Evolutionary conservation across 1,284 basidiomycete species (phyloP).

Genomic region (Ustilago cynodontis): DNA sequence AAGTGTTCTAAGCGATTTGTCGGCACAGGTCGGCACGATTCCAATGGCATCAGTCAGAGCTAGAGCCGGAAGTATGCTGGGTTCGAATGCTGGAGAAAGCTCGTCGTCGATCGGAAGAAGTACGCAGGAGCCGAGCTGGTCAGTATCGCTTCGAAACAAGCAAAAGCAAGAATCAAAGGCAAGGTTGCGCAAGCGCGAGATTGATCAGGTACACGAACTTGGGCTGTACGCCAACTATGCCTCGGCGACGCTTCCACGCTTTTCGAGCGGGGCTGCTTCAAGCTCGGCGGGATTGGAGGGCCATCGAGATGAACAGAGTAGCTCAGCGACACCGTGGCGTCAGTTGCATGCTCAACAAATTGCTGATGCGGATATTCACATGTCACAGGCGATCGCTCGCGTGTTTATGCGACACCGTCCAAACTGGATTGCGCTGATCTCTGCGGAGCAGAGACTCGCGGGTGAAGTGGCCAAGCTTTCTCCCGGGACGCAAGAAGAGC

Average conservation of each 20-base stretch:
- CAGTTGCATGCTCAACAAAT: conserved; percentile 11
- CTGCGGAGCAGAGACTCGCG: conserved; percentile 36
- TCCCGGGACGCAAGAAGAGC: conserved; percentile 5
- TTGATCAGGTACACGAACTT: conserved; percentile 42
- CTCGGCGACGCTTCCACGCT: background rate
- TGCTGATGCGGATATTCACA: conserved; percentile 17
- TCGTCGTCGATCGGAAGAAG: conserved; percentile 11
- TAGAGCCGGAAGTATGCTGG: background rate
- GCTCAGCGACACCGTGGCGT: conserved; percentile 8
- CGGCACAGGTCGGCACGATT: conserved; percentile 25
- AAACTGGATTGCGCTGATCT: conserved; percentile 37
- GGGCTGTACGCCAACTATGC: conserved; percentile 31
- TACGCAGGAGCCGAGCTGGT: conserved; percentile 23
- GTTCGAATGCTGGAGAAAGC: background rate
- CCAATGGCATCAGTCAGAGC: conserved; percentile 2
- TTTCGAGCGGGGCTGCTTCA: background rate
- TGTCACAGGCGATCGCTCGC: conserved; percentile 23
- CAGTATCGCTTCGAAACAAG: conserved; percentile 36
- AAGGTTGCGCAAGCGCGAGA: conserved; percentile 41
- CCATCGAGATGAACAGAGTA: background rate
- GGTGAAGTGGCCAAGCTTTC: conserved; percentile 35
- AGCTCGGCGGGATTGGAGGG: background rate
- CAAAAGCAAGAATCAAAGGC: conserved; percentile 53
- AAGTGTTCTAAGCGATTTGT: conserved; percentile 30
- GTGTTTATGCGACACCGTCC: conserved; percentile 29